Conservation (phyloP, 352 stramenopile species). For the Phytophthora cryptogea region DNA sequence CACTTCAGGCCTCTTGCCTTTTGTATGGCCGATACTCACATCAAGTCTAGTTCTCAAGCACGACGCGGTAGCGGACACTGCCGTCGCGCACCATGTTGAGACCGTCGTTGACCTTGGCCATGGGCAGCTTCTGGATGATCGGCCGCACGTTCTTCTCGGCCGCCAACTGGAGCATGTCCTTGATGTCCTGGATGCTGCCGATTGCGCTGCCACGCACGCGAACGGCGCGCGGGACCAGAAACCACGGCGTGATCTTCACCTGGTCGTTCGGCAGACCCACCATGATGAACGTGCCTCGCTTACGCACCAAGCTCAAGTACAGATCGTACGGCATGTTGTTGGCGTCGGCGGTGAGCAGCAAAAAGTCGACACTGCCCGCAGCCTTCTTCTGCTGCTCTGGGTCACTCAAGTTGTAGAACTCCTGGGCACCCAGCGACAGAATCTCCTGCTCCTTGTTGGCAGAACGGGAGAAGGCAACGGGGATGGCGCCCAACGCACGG, state of each 20-base stretch:
- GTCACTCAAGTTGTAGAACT: conserved; percentile 25
- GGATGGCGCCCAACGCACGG: conserved; percentile 10
- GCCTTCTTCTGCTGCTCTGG: conserved; percentile 17
- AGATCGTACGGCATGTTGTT: conserved; percentile 47
- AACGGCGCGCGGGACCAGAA: conserved; percentile 25
- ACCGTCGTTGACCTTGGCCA: conserved; percentile 20
- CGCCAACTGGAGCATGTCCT: conserved; percentile 37
- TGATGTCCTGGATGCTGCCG: conserved; percentile 15
- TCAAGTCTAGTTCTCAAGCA: conserved; percentile 31
- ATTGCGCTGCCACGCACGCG: conserved; percentile 9
- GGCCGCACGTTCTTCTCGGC: conserved; percentile 55
- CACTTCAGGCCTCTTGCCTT: too few species aligned
- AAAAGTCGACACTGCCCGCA: conserved; percentile 2
- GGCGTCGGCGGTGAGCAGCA: conserved; percentile 22
- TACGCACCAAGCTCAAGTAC: conserved; percentile 61
- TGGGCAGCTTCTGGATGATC: conserved; percentile 24
- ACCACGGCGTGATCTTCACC: conserved; percentile 51
- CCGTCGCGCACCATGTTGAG: conserved; percentile 20
- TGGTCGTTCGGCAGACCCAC: conserved; percentile 61
- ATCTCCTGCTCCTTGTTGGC: conserved; percentile 25
- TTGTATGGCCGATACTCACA: too few species aligned
- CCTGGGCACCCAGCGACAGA: conserved; percentile 9
- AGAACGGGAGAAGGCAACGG: conserved; percentile 19
- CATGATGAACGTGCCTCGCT: conserved; percentile 34
- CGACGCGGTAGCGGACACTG: neutral